These are phyloP conservation scores for Bruguiera gymnorhiza DNA, from an alignment of 345 rosid genomes.

Conservation along the genomic window DNA sequence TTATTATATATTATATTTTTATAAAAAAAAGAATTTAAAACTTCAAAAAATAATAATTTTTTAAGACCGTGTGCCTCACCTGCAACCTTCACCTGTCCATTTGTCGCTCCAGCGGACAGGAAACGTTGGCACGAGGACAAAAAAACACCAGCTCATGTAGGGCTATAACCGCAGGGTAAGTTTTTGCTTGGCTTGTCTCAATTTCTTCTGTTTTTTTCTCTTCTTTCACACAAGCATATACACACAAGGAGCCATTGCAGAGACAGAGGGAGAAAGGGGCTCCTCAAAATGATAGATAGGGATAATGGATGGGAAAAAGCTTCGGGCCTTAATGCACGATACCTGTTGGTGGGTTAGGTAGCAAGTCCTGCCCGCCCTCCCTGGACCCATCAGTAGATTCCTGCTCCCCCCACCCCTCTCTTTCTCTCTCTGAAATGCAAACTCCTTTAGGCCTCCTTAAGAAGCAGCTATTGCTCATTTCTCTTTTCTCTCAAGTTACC, in stretches of 20 bases:
- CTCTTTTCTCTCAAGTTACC: slow-evolving; percentile 18
- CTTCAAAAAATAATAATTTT: too few relatives aligned
- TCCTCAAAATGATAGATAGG: background rate
- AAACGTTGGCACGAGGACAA: slow-evolving; percentile 4
- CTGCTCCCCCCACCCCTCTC: slow-evolving; percentile 18
- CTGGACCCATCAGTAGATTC: slow-evolving; percentile 61
- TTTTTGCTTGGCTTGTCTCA: slow-evolving; percentile 19
- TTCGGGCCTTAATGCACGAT: slow-evolving; percentile 46
- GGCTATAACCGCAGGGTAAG: slow-evolving; percentile 14
- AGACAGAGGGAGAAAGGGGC: slow-evolving; percentile 18
- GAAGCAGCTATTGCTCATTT: slow-evolving; percentile 31
- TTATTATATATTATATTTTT: too few relatives aligned
- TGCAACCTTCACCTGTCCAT: too few relatives aligned
- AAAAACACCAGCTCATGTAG: slow-evolving; percentile 14
- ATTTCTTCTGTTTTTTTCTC: background rate
- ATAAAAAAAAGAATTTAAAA: too few relatives aligned
- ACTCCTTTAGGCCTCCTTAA: slow-evolving; percentile 9
- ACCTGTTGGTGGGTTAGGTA: slow-evolving; percentile 73
- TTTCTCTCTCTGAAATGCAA: background rate
- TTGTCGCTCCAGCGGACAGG: background rate
- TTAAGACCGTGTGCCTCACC: too few relatives aligned
- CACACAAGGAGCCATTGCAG: slow-evolving; percentile 6
- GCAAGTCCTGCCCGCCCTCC: slow-evolving; percentile 55
- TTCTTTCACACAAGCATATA: slow-evolving; percentile 8
- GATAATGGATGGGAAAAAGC: slow-evolving; percentile 43